phyloP scores from a whole-genome alignment of 345 rosid genomes.

The Psidium guajava region DNA sequence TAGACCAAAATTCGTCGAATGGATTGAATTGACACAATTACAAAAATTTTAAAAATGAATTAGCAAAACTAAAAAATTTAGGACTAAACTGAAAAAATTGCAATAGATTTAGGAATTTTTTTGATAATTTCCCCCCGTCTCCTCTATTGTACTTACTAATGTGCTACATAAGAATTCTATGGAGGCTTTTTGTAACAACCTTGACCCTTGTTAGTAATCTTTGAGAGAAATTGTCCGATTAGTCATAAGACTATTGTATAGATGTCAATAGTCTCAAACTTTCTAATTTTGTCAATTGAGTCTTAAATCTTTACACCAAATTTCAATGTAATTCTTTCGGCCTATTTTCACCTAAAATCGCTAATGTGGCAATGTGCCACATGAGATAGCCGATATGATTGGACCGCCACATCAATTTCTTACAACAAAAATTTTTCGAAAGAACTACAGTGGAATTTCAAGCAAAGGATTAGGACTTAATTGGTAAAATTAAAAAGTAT shows the following conservation, averaged over 20 bases:
- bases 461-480: neutral
- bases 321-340: neutral
- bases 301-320: accelerated
- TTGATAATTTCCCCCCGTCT: too few relatives aligned
- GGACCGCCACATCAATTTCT: neutral
- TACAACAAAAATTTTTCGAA: neutral
- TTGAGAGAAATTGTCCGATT: neutral
- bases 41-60: too few relatives aligned
- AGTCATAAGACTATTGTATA: neutral
- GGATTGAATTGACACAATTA: too few relatives aligned
- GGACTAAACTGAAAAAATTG: too few relatives aligned
- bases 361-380: accelerated
- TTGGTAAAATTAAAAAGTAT: neutral
- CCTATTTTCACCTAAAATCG: accelerated
- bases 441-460: neutral
- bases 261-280: neutral
- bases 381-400: neutral
- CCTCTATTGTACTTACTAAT: neutral
- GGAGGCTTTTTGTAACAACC: neutral
- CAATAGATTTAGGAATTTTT: too few relatives aligned
- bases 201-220: neutral
- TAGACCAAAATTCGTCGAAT: too few relatives aligned
- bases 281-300: neutral
- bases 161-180: neutral
- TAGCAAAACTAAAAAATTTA: too few relatives aligned